Evolutionary conservation across 306 rosid species (phyloP).

Genomic region (Lathyrus sativus): DNA sequence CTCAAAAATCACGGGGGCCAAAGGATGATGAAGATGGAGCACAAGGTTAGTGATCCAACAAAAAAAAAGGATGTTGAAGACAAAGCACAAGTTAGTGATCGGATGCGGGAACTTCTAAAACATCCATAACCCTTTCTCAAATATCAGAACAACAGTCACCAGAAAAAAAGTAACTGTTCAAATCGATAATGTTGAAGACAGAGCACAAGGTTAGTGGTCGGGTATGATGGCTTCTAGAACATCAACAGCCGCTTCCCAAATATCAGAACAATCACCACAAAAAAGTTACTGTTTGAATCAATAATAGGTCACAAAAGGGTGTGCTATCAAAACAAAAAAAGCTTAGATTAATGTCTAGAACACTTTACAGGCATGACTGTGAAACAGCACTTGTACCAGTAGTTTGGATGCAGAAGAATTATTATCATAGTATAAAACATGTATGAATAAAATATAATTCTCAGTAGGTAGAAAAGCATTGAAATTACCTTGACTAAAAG

Average conservation of each 20-base stretch:
- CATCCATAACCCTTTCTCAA: background rate
- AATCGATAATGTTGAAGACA: background rate
- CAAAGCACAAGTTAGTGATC: background rate
- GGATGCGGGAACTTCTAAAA: conserved; percentile 2
- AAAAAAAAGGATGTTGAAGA: background rate
- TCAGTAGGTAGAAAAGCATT: background rate
- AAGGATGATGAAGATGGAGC: background rate
- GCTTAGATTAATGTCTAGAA: background rate
- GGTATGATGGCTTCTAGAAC: conserved; percentile 1
- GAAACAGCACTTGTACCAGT: background rate
- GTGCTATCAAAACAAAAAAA: conserved; percentile 6
- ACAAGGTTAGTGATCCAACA: background rate
- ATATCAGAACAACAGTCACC: conserved; percentile 6
- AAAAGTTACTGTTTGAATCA: conserved; percentile 2
- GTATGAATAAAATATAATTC: background rate
- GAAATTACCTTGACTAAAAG: conserved; percentile 47
- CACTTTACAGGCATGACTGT: background rate
- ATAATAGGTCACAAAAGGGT: conserved; percentile 1
- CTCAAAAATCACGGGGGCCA: background rate
- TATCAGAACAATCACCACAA: conserved; percentile 7
- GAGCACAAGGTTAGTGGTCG: background rate
- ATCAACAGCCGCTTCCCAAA: conserved; percentile 1
- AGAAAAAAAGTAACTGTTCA: background rate
- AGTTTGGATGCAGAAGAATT: conserved; percentile 22
- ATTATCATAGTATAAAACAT: conserved; percentile 2